Conservation (phyloP, 2,329 filamentous ascomycete genomes). For the Neofusicoccum ribis region DNA sequence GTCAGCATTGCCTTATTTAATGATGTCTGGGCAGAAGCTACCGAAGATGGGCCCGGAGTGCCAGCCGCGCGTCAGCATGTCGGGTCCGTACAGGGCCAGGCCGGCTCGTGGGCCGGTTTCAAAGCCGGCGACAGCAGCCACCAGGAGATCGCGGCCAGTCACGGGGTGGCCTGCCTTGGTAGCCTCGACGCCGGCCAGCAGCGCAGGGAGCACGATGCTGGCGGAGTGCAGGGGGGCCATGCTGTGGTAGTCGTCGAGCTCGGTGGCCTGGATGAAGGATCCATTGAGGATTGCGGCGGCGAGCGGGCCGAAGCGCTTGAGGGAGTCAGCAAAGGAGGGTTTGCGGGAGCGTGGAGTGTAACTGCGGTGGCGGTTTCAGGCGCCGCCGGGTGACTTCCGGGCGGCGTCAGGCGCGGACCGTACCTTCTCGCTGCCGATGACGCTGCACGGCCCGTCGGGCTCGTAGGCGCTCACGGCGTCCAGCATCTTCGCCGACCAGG, state of each 20-base stretch:
- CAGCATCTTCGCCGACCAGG: conserved; percentile 44
- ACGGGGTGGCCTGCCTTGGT: not conserved
- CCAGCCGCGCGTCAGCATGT: conserved; percentile 44
- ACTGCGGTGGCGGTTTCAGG: too few relatives aligned
- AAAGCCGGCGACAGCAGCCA: conserved; percentile 42
- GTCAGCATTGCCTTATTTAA: not conserved
- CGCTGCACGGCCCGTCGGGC: not conserved
- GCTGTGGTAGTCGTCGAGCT: conserved; percentile 48
- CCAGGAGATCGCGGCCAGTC: conserved; percentile 34
- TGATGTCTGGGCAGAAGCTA: not conserved
- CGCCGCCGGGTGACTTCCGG: too few relatives aligned
- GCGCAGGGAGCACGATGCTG: conserved; percentile 40
- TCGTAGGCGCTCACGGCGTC: conserved; percentile 24
- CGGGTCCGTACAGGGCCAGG: conserved; percentile 37
- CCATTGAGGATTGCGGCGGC: conserved; percentile 45
- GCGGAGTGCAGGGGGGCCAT: conserved; percentile 44
- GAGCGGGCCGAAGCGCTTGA: conserved; percentile 28
- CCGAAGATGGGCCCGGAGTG: conserved; percentile 44
- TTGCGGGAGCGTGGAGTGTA: too few relatives aligned
- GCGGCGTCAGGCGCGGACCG: too few relatives aligned
- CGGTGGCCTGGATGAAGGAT: conserved; percentile 46
- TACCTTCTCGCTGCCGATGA: conserved; percentile 15
- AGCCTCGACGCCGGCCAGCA: conserved; percentile 39
- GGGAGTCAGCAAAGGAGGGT: too few relatives aligned
- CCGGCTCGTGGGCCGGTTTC: conserved; percentile 44